These are phyloP conservation scores for Mycocentrospora acerina DNA, from an alignment of 2,329 filamentous ascomycete species.

Conservation along the genomic window DNA sequence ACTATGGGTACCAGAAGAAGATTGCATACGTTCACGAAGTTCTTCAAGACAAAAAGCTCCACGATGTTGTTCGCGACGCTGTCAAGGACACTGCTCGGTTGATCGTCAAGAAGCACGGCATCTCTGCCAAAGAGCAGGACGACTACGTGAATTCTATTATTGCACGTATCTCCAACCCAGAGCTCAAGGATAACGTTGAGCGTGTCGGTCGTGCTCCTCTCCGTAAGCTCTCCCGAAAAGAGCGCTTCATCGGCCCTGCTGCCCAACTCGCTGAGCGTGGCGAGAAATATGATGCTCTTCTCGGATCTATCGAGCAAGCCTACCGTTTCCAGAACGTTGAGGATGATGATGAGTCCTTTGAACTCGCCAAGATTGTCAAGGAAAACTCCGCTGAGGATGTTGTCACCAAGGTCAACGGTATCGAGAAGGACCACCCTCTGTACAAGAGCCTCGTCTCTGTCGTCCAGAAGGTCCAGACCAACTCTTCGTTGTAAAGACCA, in stretches of 20 bases:
- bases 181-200: conserved; percentile 88
- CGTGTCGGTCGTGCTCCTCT: conserved; percentile 93
- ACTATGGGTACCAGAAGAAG: conserved; percentile 85
- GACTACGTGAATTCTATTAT: conserved; percentile 93
- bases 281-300: conserved; percentile 69
- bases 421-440: conserved; percentile 75
- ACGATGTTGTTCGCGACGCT: conserved; percentile 74
- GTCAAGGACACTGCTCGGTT: conserved; percentile 83
- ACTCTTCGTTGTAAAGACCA: conserved; percentile 8
- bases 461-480: conserved; percentile 75
- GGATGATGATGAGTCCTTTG: conserved; percentile 83
- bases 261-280: conserved; percentile 82
- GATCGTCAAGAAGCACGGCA: conserved; percentile 84
- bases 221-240: conserved; percentile 90
- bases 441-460: conserved; percentile 73
- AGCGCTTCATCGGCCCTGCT: conserved; percentile 93
- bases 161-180: conserved; percentile 87
- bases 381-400: conserved; percentile 71
- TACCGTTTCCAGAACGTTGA: conserved; percentile 95
- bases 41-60: conserved; percentile 77
- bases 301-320: conserved; percentile 85
- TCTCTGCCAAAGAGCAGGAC: conserved; percentile 71
- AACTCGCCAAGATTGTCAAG: conserved; percentile 84
- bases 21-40: conserved; percentile 90
- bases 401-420: conserved; percentile 77